Conservation (phyloP, 2,329 filamentous ascomycete species). For the Trichocomaceae sp. region DNA sequence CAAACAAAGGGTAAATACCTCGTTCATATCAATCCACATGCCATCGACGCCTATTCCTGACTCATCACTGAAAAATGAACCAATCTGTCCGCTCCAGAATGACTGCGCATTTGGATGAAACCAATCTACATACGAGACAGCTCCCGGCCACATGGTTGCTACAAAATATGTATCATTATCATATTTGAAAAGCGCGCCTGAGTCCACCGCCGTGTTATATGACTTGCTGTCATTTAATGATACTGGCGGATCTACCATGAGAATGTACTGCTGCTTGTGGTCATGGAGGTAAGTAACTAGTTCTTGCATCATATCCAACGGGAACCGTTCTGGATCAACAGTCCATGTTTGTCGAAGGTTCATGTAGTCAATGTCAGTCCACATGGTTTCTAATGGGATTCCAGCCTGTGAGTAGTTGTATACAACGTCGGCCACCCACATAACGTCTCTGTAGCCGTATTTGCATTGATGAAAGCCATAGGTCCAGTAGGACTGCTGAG, state of each 20-base stretch:
- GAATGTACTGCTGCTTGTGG: constrained; percentile 61
- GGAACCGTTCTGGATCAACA: constrained; percentile 33
- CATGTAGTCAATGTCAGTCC: constrained; percentile 43
- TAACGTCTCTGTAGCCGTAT: constrained; percentile 54
- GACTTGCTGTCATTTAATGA: constrained; percentile 25
- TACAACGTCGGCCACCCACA: constrained; percentile 38
- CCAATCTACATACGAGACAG: constrained; percentile 70
- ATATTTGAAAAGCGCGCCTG: constrained; percentile 48
- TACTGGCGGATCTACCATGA: constrained; percentile 65
- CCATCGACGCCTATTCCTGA: constrained; percentile 68
- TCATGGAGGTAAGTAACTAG: constrained; percentile 60
- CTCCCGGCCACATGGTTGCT: constrained; percentile 69
- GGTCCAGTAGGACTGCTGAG: constrained; percentile 74
- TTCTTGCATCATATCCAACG: constrained; percentile 50
- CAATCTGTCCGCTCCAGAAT: constrained; percentile 67
- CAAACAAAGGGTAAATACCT: constrained; percentile 26
- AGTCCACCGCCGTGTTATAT: constrained; percentile 56
- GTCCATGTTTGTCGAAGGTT: constrained; percentile 33
- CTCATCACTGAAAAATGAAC: constrained; percentile 55
- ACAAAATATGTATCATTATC: constrained; percentile 51
- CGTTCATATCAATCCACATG: constrained; percentile 70
- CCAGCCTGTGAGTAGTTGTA: constrained; percentile 37
- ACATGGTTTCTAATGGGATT: constrained; percentile 42
- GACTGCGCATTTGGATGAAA: constrained; percentile 57
- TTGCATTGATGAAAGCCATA: constrained; percentile 62